phyloP scores from a whole-genome alignment of 148 eudicot species.

The Pharnaceum exiguum region DNA sequence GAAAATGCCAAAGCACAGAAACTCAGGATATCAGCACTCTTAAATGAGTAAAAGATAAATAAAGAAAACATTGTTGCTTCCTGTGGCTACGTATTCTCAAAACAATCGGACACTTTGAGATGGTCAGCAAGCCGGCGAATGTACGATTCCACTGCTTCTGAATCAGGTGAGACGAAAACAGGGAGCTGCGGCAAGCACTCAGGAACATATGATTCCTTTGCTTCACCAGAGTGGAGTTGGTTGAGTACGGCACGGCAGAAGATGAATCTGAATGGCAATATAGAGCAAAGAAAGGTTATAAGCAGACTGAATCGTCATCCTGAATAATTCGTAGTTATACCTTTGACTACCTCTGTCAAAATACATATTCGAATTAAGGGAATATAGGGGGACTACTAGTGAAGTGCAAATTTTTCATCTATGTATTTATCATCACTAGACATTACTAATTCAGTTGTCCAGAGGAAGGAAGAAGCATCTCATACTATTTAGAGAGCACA shows the following conservation, averaged over 20 bases:
- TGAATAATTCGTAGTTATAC: background rate
- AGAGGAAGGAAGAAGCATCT: too few relatives aligned
- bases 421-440: too few relatives aligned
- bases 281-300: background rate
- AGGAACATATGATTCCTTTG: constrained; percentile 56
- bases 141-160: constrained; percentile 62
- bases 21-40: background rate
- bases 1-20: background rate
- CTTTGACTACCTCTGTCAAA: background rate
- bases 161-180: constrained; percentile 48
- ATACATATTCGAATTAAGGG: background rate
- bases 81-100: constrained; percentile 16
- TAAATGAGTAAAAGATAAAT: background rate
- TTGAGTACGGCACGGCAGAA: constrained; percentile 85
- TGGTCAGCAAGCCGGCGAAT: constrained; percentile 61
- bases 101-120: constrained; percentile 62
- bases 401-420: background rate
- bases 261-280: constrained; percentile 59
- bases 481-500: too few relatives aligned
- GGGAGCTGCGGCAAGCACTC: constrained; percentile 83
- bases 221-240: constrained; percentile 47
- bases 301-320: background rate
- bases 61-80: background rate
- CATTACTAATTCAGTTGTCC: too few relatives aligned
- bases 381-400: background rate